phyloP scores from a whole-genome alignment of 495 filamentous ascomycete species.

The Pseudomonodictys pantanalensis region DNA sequence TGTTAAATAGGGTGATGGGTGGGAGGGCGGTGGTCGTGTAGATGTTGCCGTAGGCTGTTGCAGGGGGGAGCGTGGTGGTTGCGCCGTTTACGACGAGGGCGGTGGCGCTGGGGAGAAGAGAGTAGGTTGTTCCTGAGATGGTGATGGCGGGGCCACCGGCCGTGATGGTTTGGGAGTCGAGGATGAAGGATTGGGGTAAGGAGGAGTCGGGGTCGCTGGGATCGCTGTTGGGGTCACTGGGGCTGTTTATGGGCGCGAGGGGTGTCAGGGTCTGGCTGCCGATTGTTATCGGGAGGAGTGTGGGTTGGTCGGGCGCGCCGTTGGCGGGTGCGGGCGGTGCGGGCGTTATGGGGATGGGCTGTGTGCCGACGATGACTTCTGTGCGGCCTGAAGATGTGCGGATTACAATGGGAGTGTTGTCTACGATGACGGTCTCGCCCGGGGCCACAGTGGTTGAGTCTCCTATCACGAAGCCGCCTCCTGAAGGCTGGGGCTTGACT shows the following conservation, averaged over 20 bases:
- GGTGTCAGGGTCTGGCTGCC: conserved; percentile 11
- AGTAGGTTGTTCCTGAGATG: conserved; percentile 25
- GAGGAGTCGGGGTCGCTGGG: not conserved
- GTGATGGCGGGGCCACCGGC: conserved; percentile 31
- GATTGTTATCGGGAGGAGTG: conserved; percentile 14
- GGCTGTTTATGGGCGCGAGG: not conserved
- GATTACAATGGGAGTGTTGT: conserved; percentile 27
- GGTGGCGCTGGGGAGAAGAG: conserved; percentile 27
- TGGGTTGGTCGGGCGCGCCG: not conserved
- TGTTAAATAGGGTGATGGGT: conserved; percentile 11
- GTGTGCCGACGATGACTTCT: conserved; percentile 17
- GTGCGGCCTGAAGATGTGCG: conserved; percentile 17
- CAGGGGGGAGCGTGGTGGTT: conserved; percentile 9
- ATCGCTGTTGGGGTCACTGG: not conserved
- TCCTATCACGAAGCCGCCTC: conserved; percentile 7
- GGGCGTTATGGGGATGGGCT: conserved; percentile 11
- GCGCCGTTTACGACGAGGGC: conserved; percentile 24
- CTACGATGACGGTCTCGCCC: conserved; percentile 25
- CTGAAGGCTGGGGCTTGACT: conserved; percentile 15
- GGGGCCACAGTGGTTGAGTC: conserved; percentile 16
- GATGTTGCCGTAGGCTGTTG: conserved; percentile 7
- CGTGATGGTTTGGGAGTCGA: conserved; percentile 23
- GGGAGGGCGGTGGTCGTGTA: conserved; percentile 17
- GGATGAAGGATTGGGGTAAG: conserved; percentile 5
- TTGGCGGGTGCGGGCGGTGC: not conserved